Base-by-base conservation (phyloP, 2,329 filamentous ascomycete species). In the Penicillium frequentans region DNA sequence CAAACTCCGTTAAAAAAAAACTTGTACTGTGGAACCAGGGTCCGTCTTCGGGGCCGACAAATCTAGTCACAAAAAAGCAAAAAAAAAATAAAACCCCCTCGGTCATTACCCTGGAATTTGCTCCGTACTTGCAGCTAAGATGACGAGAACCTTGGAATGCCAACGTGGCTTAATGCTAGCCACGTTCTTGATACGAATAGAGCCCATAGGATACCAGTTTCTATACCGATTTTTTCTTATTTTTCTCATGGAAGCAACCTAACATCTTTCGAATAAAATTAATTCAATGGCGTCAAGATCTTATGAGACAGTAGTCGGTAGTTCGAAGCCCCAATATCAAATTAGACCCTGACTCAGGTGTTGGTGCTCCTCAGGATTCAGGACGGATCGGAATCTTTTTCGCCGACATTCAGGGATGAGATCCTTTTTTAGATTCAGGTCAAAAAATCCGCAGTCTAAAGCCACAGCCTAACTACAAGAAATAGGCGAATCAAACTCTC, bases 31-130 rank as follows among this genome's bases (percentile, higher is more conserved):
- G 31, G 31, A 16, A 33, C 31, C 31, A 33, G 31, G 13, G 31
- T 14, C 29, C 29, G 11, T 13, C 13, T 14, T 33, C 31, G 5
- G 31, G 13, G 31, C 31, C 31, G 31, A 33, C 13, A 3, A 31
- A 31, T 13, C 31, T 16, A 7, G 31, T 33, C 31, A 14, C 31
- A 14, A 33, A 16, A 33, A 14, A 33, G 31, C 11, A 33, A 33
- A 16, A 6, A 7, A 3, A 2, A 16, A 2, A 1, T 14, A 14
- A 16, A 33, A 5, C 5, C 11, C 0, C 5, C 13, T 16, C 13
- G 2, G 7, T 31, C 2, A 5, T 37, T 39, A 13, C n/a, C 35
- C n/a, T 39, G 35, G 35, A 0, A 19, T 39, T n/a, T n/a, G 19
- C 29, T 14, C 29, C 27, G 27, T 29, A 29, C 29, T 14, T 31